Evolutionary conservation across 805 yeast species (phyloP).

Genomic region (Nakazawaea wyomingensis): DNA sequence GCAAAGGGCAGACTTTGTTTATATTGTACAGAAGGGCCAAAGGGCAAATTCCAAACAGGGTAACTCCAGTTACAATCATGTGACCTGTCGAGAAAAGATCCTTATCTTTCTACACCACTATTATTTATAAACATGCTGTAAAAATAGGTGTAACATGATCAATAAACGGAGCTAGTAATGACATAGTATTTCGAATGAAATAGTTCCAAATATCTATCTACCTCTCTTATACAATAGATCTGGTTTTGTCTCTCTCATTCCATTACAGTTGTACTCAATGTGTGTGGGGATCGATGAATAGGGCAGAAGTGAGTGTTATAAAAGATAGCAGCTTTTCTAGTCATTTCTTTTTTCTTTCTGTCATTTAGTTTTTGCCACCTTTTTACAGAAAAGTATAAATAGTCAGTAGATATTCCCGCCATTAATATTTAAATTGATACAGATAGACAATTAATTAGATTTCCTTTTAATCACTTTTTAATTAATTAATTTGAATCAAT

Average conservation of each 20-base stretch:
- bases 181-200: not conserved
- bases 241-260: no score
- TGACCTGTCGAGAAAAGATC: not conserved
- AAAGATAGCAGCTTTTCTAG: not conserved
- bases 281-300: no score
- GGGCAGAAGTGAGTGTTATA: no score
- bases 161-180: not conserved
- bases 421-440: no score
- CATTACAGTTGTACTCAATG: no score
- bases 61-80: constrained; percentile 1
- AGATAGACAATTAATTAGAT: not conserved
- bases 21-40: no score
- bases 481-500: not conserved
- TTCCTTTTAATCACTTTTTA: not conserved
- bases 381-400: not conserved
- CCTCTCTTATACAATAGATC: no score
- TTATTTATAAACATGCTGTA: not conserved
- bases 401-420: not conserved
- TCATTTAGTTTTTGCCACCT: not conserved
- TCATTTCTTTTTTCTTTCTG: constrained; percentile 1
- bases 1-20: not conserved
- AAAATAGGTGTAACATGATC: no score
- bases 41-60: not conserved
- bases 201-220: no score
- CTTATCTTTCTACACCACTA: not conserved